phyloP scores from a whole-genome alignment of 768 basidiomycete species.

The Macrolepiota dolichaula region DNA sequence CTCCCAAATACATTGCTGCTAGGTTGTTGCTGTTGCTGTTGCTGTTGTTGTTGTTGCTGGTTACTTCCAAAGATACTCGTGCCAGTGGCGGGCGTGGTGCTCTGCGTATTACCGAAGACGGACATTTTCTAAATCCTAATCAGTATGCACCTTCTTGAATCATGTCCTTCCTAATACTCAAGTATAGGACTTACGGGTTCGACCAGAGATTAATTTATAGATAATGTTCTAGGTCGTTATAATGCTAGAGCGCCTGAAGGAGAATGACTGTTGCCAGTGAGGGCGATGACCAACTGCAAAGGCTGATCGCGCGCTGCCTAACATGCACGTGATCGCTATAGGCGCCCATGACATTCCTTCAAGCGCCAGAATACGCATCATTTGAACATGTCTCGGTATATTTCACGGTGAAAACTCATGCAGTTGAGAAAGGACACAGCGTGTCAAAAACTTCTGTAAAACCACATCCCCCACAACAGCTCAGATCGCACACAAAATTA shows the following conservation, averaged over 20 bases:
- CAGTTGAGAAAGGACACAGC: neutral
- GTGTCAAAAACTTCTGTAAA: neutral
- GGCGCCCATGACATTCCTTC: too few relatives aligned
- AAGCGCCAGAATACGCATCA: too few relatives aligned
- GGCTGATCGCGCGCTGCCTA: too few relatives aligned
- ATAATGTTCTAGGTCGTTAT: neutral
- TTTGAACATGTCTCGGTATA: neutral
- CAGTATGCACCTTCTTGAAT: neutral
- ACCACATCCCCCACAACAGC: neutral
- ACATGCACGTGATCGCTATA: too few relatives aligned
- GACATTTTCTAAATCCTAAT: constrained; percentile 19
- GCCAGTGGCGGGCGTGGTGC: constrained; percentile 10
- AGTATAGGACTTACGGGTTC: neutral
- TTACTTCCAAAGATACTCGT: constrained; percentile 21
- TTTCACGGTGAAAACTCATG: neutral
- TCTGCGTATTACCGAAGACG: constrained; percentile 18
- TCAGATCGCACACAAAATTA: neutral
- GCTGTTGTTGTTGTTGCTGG: constrained; percentile 14
- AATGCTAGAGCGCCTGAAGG: neutral
- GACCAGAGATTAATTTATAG: too few relatives aligned
- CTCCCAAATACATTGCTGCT: constrained; percentile 16
- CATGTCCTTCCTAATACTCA: neutral
- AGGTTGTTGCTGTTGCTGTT: constrained; percentile 14
- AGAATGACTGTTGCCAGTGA: too few relatives aligned
- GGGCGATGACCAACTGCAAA: too few relatives aligned